Conservation (phyloP, 208 protist species). For the Vickermania ingenoplastis region DNA sequence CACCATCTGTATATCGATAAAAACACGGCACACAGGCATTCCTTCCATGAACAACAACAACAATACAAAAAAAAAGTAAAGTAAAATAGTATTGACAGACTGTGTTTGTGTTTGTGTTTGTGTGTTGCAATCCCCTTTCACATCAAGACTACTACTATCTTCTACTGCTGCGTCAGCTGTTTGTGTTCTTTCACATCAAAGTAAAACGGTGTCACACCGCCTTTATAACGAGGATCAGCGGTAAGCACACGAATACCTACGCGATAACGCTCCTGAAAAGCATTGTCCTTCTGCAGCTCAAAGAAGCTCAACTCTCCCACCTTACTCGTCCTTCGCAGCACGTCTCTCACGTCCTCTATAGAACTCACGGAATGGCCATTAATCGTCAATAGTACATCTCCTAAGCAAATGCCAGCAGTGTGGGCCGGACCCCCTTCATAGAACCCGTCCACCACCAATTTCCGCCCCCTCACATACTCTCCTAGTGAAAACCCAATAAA, state of each 20-base stretch:
- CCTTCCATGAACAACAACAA: no score
- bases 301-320: not conserved
- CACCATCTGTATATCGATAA: no score
- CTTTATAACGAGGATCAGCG: not conserved
- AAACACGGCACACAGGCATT: no score
- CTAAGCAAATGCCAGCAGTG: conserved; percentile 27
- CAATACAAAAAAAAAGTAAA: no score
- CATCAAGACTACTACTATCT: no score
- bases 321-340: not conserved
- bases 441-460: conserved; percentile 38
- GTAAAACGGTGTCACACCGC: not conserved
- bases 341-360: conserved; percentile 9
- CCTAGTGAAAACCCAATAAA: conserved; percentile 1
- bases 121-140: no score
- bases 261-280: not conserved
- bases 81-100: no score
- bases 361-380: not conserved
- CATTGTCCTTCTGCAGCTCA: not conserved
- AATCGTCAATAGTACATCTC: conserved; percentile 21
- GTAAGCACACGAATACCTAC: not conserved
- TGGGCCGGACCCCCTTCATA: conserved; percentile 25
- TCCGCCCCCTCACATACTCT: conserved; percentile 13
- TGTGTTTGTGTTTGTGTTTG: no score
- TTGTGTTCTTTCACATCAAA: not conserved
- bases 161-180: no score